Conservation (phyloP, 768 basidiomycete species). For the Pulveroboletus ravenelii region DNA sequence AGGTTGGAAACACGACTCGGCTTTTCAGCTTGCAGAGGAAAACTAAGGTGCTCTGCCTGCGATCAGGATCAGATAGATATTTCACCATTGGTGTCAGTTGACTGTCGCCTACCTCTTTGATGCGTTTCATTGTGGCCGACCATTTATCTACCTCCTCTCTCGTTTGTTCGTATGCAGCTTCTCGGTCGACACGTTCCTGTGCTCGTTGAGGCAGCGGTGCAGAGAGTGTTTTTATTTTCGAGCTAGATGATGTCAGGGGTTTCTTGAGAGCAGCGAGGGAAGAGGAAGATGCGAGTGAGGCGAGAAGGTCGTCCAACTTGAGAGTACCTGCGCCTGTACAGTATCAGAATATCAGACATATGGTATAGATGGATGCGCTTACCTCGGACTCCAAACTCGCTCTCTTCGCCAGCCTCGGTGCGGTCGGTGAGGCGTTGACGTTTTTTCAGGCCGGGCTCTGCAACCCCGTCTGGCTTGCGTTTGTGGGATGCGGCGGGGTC, state of each 20-base stretch:
- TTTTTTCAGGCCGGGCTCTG: slow-evolving; percentile 38
- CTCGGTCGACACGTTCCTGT: slow-evolving; percentile 86
- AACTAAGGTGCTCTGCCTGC: slow-evolving; percentile 82
- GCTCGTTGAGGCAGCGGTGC: slow-evolving; percentile 83
- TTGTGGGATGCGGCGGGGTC: slow-evolving; percentile 54
- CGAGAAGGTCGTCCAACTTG: slow-evolving; percentile 69
- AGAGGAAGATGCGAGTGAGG: slow-evolving; percentile 60
- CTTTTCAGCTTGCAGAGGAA: slow-evolving; percentile 70
- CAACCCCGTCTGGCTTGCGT: slow-evolving; percentile 36
- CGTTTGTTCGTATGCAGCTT: slow-evolving; percentile 92
- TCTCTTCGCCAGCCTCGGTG: slow-evolving; percentile 75
- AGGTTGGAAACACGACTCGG: slow-evolving; percentile 59
- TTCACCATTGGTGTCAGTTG: background rate
- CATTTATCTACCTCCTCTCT: slow-evolving; percentile 92
- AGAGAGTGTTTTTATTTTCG: slow-evolving; percentile 58
- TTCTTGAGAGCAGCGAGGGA: slow-evolving; percentile 65
- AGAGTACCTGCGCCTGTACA: slow-evolving; percentile 42
- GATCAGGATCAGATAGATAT: slow-evolving; percentile 4
- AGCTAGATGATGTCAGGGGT: slow-evolving; percentile 48
- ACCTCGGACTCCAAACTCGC: slow-evolving; percentile 71
- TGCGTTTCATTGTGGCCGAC: slow-evolving; percentile 86
- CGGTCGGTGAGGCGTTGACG: slow-evolving; percentile 61
- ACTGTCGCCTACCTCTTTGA: slow-evolving; percentile 62
- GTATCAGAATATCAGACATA: slow-evolving; percentile 1
- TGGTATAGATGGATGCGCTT: background rate